These are phyloP conservation scores for Poa pratensis DNA, from an alignment of 176 grass and related monocot species.

Conservation along the genomic window DNA sequence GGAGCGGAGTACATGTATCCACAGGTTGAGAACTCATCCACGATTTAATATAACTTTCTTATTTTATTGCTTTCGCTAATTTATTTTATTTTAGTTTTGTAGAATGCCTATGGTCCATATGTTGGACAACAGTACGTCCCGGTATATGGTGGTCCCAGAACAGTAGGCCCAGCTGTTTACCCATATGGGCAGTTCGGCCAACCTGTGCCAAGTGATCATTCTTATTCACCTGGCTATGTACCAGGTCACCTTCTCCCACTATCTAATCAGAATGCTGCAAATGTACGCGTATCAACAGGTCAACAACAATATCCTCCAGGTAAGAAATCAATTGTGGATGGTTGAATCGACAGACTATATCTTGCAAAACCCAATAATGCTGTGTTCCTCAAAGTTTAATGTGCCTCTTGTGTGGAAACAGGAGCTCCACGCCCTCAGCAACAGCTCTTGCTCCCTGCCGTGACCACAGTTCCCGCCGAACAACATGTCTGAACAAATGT, in stretches of 20 bases:
- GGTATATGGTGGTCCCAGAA: constrained; percentile 61
- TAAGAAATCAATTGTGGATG: constrained; percentile 39
- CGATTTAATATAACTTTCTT: not conserved
- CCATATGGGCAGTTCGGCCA: constrained; percentile 76
- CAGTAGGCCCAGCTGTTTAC: constrained; percentile 57
- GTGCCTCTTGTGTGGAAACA: constrained; percentile 39
- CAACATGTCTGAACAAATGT: constrained; percentile 62
- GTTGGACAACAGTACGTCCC: constrained; percentile 68
- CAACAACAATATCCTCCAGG: constrained; percentile 69
- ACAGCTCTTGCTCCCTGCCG: constrained; percentile 61
- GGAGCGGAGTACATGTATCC: constrained; percentile 70
- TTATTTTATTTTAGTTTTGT: constrained; percentile 61
- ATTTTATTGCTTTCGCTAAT: constrained; percentile 45
- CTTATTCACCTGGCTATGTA: constrained; percentile 66
- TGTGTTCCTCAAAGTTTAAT: constrained; percentile 12
- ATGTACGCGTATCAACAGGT: constrained; percentile 44
- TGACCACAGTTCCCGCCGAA: constrained; percentile 56
- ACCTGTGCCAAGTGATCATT: constrained; percentile 49
- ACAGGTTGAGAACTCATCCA: constrained; percentile 59
- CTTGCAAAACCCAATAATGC: not conserved
- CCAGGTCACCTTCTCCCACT: constrained; percentile 57
- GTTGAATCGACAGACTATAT: not conserved
- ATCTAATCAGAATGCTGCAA: constrained; percentile 60
- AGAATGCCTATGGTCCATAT: constrained; percentile 80
- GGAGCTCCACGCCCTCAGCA: constrained; percentile 55